Evolutionary conservation across 192 early-diverging fungal species (phyloP), one percentile per base, ranked within the genome.

Genomic region (Dissophora ornata): DNA sequence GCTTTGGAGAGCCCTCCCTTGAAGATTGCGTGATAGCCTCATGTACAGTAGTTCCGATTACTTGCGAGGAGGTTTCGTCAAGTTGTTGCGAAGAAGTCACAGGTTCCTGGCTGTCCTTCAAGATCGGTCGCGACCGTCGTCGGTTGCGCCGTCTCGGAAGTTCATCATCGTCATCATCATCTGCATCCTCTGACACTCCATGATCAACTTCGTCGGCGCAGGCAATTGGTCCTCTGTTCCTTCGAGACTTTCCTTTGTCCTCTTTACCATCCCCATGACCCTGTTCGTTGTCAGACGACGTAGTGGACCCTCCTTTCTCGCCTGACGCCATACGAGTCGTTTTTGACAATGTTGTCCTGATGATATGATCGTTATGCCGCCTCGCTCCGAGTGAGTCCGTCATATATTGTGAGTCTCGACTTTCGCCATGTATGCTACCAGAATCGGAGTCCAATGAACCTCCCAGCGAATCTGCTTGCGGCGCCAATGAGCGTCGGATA

Each of bases 1-100:
- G 67, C 29, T 69, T 69, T 2, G 57, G 67, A 6, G 56, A 58
- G 10, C 57, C 57, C 49, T 60, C 66, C 30, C 26, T 50, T 15
- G 47, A 13, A 38, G 36, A 28, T 7, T 12, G 4, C 30, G 24
- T 45, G 2, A 47, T 51, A n/a, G n/a, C n/a, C n/a, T n/a, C n/a
- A n/a, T n/a, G n/a, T n/a, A n/a, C n/a, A n/a, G n/a, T n/a, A n/a
- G n/a, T n/a, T n/a, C n/a, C n/a, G n/a, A n/a, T n/a, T n/a, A n/a
- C n/a, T n/a, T n/a, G n/a, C n/a, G 13, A 13, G 30, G 28, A 8
- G 10, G 12, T 26, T 2, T 33, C 25, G 0, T 38, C 21, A 3
- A 8, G 18, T 26, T 30, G 60, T 47, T 29, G 32, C 3, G 38
- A 29, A 4, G 36, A 38, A n/a, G 47, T 24, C 21, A 24, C 4